phyloP scores from a whole-genome alignment of 2,329 filamentous ascomycete genomes.

The Ophiocordyceps sinensis region DNA sequence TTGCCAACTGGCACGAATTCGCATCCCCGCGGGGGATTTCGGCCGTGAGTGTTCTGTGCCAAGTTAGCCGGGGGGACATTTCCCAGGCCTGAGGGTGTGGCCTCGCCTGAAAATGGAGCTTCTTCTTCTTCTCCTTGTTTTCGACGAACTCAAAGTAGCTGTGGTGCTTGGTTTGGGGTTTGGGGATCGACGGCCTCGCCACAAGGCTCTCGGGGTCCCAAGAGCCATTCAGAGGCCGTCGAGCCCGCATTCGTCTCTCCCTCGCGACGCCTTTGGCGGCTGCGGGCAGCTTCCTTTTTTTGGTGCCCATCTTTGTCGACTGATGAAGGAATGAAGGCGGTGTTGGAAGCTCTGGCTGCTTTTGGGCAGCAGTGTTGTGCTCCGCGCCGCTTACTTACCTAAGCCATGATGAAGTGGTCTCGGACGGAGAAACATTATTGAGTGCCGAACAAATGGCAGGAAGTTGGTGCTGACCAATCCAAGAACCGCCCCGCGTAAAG shows the following conservation, averaged over 20 bases:
- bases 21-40: conserved; percentile 42
- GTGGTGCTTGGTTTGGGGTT: conserved; percentile 39
- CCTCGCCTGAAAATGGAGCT: conserved; percentile 45
- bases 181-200: conserved; percentile 20
- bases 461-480: too few species aligned
- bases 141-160: conserved; percentile 51
- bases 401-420: not conserved
- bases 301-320: conserved; percentile 18
- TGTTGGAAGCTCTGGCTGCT: not conserved
- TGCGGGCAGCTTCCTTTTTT: conserved; percentile 18
- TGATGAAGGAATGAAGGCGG: too few species aligned
- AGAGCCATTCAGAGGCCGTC: conserved; percentile 9
- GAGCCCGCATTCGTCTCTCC: conserved; percentile 19
- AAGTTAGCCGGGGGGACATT: conserved; percentile 11
- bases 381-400: not conserved
- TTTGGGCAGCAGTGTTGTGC: not conserved
- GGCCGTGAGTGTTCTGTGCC: conserved; percentile 35
- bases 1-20: conserved; percentile 49
- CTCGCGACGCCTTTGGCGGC: conserved; percentile 17
- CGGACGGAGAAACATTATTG: too few species aligned
- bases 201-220: conserved; percentile 19
- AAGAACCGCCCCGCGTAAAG: too few species aligned
- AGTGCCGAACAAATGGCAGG: too few species aligned
- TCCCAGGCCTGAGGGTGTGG: not conserved
- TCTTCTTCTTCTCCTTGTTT: conserved; percentile 50